Evolutionary conservation across 805 yeast genomes (phyloP).

Genomic region (Starmerella cellae): DNA sequence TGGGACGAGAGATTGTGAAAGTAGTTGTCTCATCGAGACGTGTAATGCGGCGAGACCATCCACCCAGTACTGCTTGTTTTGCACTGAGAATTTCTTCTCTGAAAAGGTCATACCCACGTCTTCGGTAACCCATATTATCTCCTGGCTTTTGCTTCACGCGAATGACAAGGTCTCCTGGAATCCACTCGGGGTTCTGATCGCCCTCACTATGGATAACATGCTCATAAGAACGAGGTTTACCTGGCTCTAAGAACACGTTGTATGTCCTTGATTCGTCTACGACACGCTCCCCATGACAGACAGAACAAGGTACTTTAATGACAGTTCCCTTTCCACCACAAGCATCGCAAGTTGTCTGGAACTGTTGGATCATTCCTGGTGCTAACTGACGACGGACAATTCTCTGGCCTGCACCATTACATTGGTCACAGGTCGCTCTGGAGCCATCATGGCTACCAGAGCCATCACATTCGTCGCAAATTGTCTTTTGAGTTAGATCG

Average conservation of each 20-base stretch:
- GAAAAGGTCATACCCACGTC: constrained; percentile 61
- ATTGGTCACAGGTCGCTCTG: constrained; percentile 47
- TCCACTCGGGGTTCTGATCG: constrained; percentile 69
- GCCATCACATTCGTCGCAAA: constrained; percentile 70
- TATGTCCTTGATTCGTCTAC: constrained; percentile 42
- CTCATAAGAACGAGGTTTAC: constrained; percentile 47
- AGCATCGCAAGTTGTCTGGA: constrained; percentile 63
- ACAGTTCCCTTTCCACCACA: constrained; percentile 69
- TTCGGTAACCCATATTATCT: constrained; percentile 66
- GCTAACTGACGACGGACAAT: constrained; percentile 62
- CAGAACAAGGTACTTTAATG: constrained; percentile 49
- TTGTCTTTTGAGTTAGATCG: constrained; percentile 51
- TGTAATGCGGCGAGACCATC: constrained; percentile 59
- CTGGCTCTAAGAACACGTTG: constrained; percentile 53
- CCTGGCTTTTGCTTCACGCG: constrained; percentile 41
- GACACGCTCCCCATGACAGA: constrained; percentile 62
- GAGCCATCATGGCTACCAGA: constrained; percentile 74
- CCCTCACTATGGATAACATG: constrained; percentile 61
- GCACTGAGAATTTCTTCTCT: constrained; percentile 66
- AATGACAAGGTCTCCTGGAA: constrained; percentile 68
- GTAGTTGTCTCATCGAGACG: constrained; percentile 51
- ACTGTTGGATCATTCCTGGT: constrained; percentile 79
- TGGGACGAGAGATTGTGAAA: constrained; percentile 36
- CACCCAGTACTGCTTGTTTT: constrained; percentile 63
- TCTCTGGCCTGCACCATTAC: constrained; percentile 65